Conservation (phyloP, 2,329 filamentous ascomycete genomes). For the Trichoderma aggressivum region DNA sequence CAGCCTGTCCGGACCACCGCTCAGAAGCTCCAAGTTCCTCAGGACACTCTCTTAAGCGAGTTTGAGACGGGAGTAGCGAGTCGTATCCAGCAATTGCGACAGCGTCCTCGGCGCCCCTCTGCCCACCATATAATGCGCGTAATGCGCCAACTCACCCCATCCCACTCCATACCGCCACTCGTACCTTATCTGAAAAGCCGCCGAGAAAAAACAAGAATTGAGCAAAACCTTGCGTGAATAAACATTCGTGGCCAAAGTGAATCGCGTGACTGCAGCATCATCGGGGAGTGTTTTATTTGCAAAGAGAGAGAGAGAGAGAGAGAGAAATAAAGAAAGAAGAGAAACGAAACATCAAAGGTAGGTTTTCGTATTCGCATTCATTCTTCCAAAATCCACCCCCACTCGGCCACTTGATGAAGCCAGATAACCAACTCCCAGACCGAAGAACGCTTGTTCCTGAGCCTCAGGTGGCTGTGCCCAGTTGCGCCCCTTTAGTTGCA, state of each 20-base stretch:
- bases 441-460: constrained; percentile 4
- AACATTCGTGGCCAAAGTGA: neutral
- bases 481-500: constrained; percentile 7
- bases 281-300: neutral
- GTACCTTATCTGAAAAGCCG: neutral
- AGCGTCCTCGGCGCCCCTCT: neutral
- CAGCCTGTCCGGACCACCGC: constrained; percentile 6
- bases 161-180: neutral
- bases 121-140: constrained; percentile 14
- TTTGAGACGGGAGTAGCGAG: constrained; percentile 4
- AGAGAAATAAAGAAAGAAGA: neutral
- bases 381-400: neutral
- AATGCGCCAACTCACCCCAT: neutral
- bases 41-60: constrained; percentile 13
- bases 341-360: neutral
- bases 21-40: constrained; percentile 1
- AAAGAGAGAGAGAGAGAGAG: neutral
- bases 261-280: neutral
- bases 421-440: constrained; percentile 6
- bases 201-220: neutral
- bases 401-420: constrained; percentile 2
- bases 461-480: neutral
- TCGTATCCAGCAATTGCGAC: neutral
- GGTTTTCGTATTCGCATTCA: constrained; percentile 16
- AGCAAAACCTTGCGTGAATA: neutral